These are phyloP conservation scores for Claviceps paspali DNA, from an alignment of 2,329 filamentous ascomycete species.

Conservation along the genomic window DNA sequence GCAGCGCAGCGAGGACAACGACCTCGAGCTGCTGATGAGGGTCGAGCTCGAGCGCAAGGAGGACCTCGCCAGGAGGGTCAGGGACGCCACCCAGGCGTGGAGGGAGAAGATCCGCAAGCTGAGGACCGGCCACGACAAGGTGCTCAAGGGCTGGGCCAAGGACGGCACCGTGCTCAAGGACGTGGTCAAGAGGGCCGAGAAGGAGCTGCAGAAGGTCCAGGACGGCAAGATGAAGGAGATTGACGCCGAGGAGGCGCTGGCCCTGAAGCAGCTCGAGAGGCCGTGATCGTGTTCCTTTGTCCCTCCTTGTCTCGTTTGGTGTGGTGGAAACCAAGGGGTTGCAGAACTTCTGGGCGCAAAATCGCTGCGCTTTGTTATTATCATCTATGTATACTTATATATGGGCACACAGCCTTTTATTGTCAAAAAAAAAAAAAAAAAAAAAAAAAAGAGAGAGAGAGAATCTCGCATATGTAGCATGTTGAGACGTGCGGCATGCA, in stretches of 20 bases:
- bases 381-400: too few relatives aligned
- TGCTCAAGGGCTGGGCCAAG: slow-evolving; percentile 33
- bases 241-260: slow-evolving; percentile 33
- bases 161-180: slow-evolving; percentile 28
- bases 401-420: too few relatives aligned
- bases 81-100: slow-evolving; percentile 34
- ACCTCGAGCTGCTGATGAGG: slow-evolving; percentile 40
- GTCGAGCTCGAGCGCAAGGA: slow-evolving; percentile 37
- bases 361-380: too few relatives aligned
- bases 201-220: slow-evolving; percentile 32
- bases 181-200: slow-evolving; percentile 31
- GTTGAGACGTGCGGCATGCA: too few relatives aligned
- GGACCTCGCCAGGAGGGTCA: slow-evolving; percentile 27
- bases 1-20: slow-evolving; percentile 41
- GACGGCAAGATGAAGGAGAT: slow-evolving; percentile 38
- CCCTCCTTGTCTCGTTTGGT: too few relatives aligned
- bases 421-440: too few relatives aligned
- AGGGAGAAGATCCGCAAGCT: slow-evolving; percentile 32
- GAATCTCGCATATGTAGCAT: too few relatives aligned
- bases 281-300: too few relatives aligned
- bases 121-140: slow-evolving; percentile 31
- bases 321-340: too few relatives aligned
- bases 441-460: too few relatives aligned
- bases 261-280: slow-evolving; percentile 25
- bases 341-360: too few relatives aligned